Conservation (phyloP, 164 flowering plant species). For the Platanus orientalis region DNA sequence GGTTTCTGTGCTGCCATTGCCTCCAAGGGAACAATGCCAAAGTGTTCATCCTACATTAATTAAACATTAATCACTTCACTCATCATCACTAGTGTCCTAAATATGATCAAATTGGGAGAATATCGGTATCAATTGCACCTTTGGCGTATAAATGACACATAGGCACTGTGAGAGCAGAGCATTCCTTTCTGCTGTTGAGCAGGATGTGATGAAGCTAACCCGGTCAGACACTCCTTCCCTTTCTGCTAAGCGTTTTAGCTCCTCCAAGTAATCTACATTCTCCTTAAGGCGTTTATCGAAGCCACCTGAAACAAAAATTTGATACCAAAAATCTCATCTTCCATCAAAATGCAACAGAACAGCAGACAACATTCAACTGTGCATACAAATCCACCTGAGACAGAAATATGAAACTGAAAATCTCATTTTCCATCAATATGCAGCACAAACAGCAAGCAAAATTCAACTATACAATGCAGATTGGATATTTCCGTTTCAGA, state of each 20-base stretch:
- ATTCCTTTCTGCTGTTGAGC: conserved; percentile 84
- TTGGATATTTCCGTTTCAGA: no score
- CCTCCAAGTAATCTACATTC: conserved; percentile 85
- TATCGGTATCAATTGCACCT: conserved; percentile 38
- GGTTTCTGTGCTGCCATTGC: conserved; percentile 98
- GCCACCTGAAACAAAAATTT: conserved; percentile 60
- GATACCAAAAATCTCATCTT: background rate
- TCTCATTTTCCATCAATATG: no score
- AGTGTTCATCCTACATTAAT: conserved; percentile 81
- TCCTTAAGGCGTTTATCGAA: conserved; percentile 80
- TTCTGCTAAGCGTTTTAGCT: conserved; percentile 69
- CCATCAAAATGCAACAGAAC: background rate
- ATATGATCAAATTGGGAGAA: background rate
- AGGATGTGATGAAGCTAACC: conserved; percentile 79
- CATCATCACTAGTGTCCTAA: background rate
- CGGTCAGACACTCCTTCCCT: conserved; percentile 58
- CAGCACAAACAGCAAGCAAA: no score
- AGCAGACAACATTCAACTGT: background rate
- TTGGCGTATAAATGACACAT: conserved; percentile 85
- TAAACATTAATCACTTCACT: background rate
- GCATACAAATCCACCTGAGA: no score
- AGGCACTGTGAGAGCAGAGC: conserved; percentile 73
- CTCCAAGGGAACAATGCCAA: conserved; percentile 93
- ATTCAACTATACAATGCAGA: no score
- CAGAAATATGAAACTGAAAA: no score